Percentiles rank a stretch among this genome's conserved stretches.
Conservation (phyloP, 2,329 filamentous ascomycete species). For the Aspergillus sp. region DNA sequence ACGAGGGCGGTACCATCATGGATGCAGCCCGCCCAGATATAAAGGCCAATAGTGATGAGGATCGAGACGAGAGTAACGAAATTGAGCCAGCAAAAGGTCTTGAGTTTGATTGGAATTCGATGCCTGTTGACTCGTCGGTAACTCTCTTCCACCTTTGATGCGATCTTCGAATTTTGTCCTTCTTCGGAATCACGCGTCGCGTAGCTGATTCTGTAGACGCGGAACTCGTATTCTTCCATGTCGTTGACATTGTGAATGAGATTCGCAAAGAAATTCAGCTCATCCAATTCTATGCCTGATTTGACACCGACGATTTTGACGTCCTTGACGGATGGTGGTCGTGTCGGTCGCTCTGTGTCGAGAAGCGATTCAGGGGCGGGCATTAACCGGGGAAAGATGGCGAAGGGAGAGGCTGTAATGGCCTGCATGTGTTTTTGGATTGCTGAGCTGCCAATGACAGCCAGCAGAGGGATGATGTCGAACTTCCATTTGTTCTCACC, state of each 20-base stretch:
- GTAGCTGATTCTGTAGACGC: slow-evolving; percentile 9
- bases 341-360: slow-evolving; percentile 56
- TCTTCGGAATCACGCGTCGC: not conserved
- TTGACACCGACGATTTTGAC: slow-evolving; percentile 58
- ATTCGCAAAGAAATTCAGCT: slow-evolving; percentile 64
- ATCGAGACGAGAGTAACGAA: slow-evolving; percentile 56
- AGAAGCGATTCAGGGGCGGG: slow-evolving; percentile 64
- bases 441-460: slow-evolving; percentile 62
- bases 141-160: not conserved
- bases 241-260: slow-evolving; percentile 53
- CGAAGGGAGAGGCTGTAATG: slow-evolving; percentile 60
- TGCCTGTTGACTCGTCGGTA: not conserved
- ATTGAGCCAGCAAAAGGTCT: slow-evolving; percentile 40
- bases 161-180: not conserved
- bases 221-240: slow-evolving; percentile 12
- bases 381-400: slow-evolving; percentile 60
- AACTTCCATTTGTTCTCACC: slow-evolving; percentile 50
- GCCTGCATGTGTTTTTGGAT: slow-evolving; percentile 61
- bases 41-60: slow-evolving; percentile 30
- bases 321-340: slow-evolving; percentile 58
- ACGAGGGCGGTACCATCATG: slow-evolving; percentile 56
- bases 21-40: slow-evolving; percentile 33
- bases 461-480: slow-evolving; percentile 63
- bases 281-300: slow-evolving; percentile 56
- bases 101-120: not conserved